Percentiles rank a stretch among this genome's conserved stretches.
Evolutionary conservation across 2,329 filamentous ascomycete genomes (phyloP).

Genomic region (Hawksworthiomyces lignivorus): DNA sequence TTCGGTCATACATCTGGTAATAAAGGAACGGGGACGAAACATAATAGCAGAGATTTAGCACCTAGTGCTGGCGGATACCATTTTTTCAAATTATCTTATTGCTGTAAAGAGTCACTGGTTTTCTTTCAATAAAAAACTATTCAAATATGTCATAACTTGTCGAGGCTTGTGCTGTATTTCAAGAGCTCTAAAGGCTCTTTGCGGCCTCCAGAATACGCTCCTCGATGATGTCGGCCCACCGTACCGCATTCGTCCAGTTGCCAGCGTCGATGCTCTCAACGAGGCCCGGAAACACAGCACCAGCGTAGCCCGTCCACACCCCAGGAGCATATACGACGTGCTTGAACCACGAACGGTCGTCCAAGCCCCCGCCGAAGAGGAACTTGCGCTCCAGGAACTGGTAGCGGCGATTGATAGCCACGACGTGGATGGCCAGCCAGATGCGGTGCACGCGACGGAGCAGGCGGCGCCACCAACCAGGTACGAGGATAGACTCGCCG

Average conservation of each 20-base stretch:
- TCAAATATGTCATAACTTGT: too few relatives aligned
- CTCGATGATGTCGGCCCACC: slow-evolving; percentile 54
- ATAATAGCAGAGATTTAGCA: too few relatives aligned
- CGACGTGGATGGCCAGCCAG: slow-evolving; percentile 11
- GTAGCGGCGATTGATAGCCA: slow-evolving; percentile 66
- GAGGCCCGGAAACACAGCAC: slow-evolving; percentile 59
- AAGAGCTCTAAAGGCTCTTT: slow-evolving; percentile 29
- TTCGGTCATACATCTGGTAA: too few relatives aligned
- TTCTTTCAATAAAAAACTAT: too few relatives aligned
- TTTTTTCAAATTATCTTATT: too few relatives aligned
- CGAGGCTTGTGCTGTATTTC: too few relatives aligned
- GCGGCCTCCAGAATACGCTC: slow-evolving; percentile 40
- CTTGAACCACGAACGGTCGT: slow-evolving; percentile 82
- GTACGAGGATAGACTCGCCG: too few relatives aligned
- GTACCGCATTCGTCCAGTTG: slow-evolving; percentile 49
- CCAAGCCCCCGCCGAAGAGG: slow-evolving; percentile 66
- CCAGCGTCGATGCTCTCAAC: slow-evolving; percentile 54
- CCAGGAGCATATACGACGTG: slow-evolving; percentile 53
- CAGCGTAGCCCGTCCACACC: slow-evolving; percentile 80
- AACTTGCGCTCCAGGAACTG: slow-evolving; percentile 79
- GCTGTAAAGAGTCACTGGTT: too few relatives aligned
- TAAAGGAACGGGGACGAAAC: too few relatives aligned
- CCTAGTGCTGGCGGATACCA: too few relatives aligned
- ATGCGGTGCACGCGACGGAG: slow-evolving; percentile 45
- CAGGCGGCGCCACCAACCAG: slow-evolving; percentile 61